Percentiles rank a stretch among this genome's conserved stretches.
Evolutionary conservation across 2,329 filamentous ascomycete species (phyloP).

Genomic region (Chalaropsis thielavioides): DNA sequence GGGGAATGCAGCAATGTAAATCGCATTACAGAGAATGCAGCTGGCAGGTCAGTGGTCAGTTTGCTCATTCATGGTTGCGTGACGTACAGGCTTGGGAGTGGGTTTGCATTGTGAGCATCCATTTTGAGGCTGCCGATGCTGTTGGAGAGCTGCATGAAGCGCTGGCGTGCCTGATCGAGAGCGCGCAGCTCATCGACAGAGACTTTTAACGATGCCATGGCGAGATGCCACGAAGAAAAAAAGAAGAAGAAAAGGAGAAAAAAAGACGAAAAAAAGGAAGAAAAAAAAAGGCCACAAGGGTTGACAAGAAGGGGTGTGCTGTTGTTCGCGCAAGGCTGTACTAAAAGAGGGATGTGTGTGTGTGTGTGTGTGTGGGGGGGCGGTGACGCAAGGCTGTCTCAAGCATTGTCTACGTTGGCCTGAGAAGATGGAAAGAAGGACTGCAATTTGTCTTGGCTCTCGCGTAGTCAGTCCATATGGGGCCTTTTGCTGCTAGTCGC

Average conservation of each 20-base stretch:
- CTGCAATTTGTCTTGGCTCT: neutral
- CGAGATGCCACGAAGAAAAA: too few species aligned
- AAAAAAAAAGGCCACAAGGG: neutral
- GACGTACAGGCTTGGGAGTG: conserved; percentile 51
- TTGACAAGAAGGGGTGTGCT: neutral
- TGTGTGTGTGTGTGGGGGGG: neutral
- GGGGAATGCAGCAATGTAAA: too few species aligned
- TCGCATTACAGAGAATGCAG: too few species aligned
- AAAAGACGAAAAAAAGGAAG: neutral
- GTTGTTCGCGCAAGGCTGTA: neutral
- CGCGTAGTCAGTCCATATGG: too few species aligned
- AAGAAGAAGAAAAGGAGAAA: neutral
- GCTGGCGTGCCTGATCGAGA: conserved; percentile 55
- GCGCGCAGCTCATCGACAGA: conserved; percentile 48
- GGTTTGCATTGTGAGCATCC: conserved; percentile 46
- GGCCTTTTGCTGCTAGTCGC: too few species aligned
- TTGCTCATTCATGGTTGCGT: neutral
- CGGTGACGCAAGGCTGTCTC: neutral
- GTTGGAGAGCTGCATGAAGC: conserved; percentile 52
- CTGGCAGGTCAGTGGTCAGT: too few species aligned
- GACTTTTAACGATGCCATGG: conserved; percentile 34
- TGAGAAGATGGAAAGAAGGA: neutral
- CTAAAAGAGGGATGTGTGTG: neutral
- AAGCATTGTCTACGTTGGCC: neutral
- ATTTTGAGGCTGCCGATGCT: conserved; percentile 50